A percentile compares a stretch with the other conserved stretches of the same genome.
Evolutionary conservation across 805 yeast genomes (phyloP).

Genomic region (Wickerhamomyces rabaulensis): DNA sequence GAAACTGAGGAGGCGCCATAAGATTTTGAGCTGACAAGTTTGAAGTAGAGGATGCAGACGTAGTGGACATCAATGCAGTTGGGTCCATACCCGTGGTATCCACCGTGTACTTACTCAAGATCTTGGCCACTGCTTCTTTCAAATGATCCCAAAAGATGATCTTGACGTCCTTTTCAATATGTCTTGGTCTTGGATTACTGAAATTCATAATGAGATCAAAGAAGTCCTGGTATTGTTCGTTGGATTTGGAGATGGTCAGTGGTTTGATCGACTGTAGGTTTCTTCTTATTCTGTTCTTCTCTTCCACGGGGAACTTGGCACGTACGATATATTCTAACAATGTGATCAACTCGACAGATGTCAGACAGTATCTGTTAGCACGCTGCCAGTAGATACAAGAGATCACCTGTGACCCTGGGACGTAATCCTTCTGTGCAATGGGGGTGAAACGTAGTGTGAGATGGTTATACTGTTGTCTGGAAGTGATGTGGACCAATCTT

Average conservation of each 20-base stretch:
- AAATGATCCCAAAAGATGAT: constrained; percentile 57
- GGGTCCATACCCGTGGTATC: constrained; percentile 8
- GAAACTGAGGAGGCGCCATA: background rate
- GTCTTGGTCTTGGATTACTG: constrained; percentile 60
- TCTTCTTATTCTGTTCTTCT: constrained; percentile 63
- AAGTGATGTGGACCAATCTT: constrained; percentile 43
- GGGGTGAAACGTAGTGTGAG: constrained; percentile 35
- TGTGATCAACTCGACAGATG: constrained; percentile 59
- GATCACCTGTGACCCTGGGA: constrained; percentile 39
- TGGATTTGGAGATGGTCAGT: constrained; percentile 47
- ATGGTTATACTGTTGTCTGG: constrained; percentile 29
- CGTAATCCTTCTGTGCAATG: constrained; percentile 30
- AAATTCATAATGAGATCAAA: constrained; percentile 53
- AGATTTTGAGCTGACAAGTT: background rate
- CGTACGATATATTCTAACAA: constrained; percentile 52
- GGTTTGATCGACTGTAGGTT: constrained; percentile 63
- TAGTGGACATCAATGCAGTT: background rate
- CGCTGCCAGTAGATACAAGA: constrained; percentile 58
- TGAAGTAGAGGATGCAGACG: background rate
- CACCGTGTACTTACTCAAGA: constrained; percentile 47
- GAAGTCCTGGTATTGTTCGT: constrained; percentile 31
- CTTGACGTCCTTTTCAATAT: constrained; percentile 66
- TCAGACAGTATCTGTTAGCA: constrained; percentile 43
- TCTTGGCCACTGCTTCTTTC: constrained; percentile 48
- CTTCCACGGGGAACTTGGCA: constrained; percentile 56